These are phyloP conservation scores for Aegle marmelos DNA, from an alignment of 345 rosid genomes.

Conservation along the genomic window DNA sequence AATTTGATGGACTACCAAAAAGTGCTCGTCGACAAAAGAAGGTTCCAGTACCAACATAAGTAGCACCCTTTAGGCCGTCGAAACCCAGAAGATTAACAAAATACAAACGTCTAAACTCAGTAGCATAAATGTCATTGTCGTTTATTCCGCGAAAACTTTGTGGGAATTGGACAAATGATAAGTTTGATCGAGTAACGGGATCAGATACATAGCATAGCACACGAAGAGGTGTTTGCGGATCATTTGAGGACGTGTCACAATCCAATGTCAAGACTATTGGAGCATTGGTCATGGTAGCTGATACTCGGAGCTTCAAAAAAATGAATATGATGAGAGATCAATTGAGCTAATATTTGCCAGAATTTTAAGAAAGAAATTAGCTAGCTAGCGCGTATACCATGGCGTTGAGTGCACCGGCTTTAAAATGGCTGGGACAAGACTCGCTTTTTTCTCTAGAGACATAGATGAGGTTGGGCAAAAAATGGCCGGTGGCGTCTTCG, in stretches of 20 bases:
- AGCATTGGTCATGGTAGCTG: slow-evolving; percentile 62
- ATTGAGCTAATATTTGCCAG: no score
- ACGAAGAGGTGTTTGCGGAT: slow-evolving; percentile 51
- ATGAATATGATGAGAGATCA: no score
- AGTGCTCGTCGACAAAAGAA: slow-evolving; percentile 57
- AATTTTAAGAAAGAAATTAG: no score
- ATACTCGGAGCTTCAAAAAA: slow-evolving; percentile 61
- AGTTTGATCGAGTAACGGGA: slow-evolving; percentile 17
- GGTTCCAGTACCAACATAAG: slow-evolving; percentile 58
- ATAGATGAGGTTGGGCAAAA: slow-evolving; percentile 63
- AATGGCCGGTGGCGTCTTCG: slow-evolving; percentile 29
- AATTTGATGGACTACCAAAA: slow-evolving; percentile 42
- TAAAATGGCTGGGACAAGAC: slow-evolving; percentile 54
- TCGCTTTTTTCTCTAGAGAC: slow-evolving; percentile 62
- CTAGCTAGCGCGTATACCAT: slow-evolving; percentile 30
- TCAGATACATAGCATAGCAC: slow-evolving; percentile 53
- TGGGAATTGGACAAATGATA: slow-evolving; percentile 66
- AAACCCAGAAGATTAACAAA: slow-evolving; percentile 39
- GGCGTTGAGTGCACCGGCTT: slow-evolving; percentile 83
- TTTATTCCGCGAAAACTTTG: slow-evolving; percentile 51
- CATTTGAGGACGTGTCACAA: slow-evolving; percentile 81
- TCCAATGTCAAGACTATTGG: slow-evolving; percentile 68
- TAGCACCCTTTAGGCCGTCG: slow-evolving; percentile 49
- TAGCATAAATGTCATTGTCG: slow-evolving; percentile 52
- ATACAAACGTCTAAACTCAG: slow-evolving; percentile 37